These are phyloP conservation scores for Sisymbrium altissimum DNA, from an alignment of 345 rosid genomes.

Conservation along the genomic window DNA sequence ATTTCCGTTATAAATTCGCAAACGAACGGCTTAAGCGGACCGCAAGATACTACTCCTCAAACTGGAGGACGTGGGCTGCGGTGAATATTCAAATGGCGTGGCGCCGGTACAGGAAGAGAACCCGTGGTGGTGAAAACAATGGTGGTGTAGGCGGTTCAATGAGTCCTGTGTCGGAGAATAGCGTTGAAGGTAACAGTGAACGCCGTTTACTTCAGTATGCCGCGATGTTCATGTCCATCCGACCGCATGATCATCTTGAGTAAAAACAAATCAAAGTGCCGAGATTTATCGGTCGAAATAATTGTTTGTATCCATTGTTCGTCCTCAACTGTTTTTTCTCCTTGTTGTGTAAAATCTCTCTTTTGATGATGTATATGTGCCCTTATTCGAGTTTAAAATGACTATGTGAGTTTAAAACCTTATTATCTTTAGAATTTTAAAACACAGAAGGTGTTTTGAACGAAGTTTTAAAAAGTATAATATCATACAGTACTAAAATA, in stretches of 20 bases:
- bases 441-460: neutral
- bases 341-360: neutral
- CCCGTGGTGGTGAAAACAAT: conserved; percentile 36
- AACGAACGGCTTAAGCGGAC: conserved; percentile 72
- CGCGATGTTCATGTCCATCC: conserved; percentile 74
- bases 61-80: conserved; percentile 95
- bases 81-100: conserved; percentile 81
- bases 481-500: neutral
- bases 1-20: conserved; percentile 77
- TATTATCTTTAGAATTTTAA: too few relatives aligned
- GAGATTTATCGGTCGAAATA: neutral
- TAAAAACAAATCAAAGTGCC: conserved; percentile 8
- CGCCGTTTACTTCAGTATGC: conserved; percentile 64
- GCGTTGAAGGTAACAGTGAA: conserved; percentile 43
- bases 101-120: conserved; percentile 62
- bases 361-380: neutral
- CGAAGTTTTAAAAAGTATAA: too few relatives aligned
- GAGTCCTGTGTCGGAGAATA: conserved; percentile 40
- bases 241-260: conserved; percentile 87
- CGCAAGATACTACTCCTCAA: conserved; percentile 84
- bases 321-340: neutral
- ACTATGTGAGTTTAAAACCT: too few relatives aligned
- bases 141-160: conserved; percentile 38
- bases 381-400: neutral
- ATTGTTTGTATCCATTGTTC: neutral